Conservation (phyloP, 1,284 basidiomycete species). For the Ustilago xerochloae region DNA sequence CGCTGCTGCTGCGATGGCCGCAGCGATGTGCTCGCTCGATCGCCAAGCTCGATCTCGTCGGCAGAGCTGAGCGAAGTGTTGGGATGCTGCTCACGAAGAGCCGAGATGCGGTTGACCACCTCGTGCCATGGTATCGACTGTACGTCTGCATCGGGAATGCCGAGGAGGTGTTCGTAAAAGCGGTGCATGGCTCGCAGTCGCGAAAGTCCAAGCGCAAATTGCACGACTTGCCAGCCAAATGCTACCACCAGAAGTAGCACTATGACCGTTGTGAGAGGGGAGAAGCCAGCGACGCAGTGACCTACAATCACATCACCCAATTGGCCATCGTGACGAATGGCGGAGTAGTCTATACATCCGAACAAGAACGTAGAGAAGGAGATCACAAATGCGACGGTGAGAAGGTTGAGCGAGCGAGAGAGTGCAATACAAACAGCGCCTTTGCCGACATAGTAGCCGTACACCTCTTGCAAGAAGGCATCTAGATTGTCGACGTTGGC, state of each 20-base stretch:
- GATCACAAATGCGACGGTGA: conserved; percentile 97
- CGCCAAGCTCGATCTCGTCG: conserved; percentile 69
- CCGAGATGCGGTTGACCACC: conserved; percentile 82
- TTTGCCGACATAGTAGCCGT: conserved; percentile 94
- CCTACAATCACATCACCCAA: conserved; percentile 59
- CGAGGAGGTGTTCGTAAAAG: conserved; percentile 77
- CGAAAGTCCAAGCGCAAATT: conserved; percentile 73
- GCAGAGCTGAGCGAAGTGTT: conserved; percentile 54
- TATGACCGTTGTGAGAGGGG: conserved; percentile 76
- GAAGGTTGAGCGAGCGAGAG: conserved; percentile 84
- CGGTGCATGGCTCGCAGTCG: conserved; percentile 90
- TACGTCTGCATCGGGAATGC: conserved; percentile 80
- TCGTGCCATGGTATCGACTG: conserved; percentile 97
- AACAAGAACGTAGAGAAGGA: conserved; percentile 94
- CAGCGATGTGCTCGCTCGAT: conserved; percentile 32
- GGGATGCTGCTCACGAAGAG: conserved; percentile 59
- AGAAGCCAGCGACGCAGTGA: conserved; percentile 77
- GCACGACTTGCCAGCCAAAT: conserved; percentile 75
- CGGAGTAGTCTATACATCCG: conserved; percentile 91
- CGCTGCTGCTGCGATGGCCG: conserved; percentile 39
- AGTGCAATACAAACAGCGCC: conserved; percentile 94
- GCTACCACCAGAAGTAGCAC: conserved; percentile 77
- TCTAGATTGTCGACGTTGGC: conserved; percentile 97
- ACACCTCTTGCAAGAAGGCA: conserved; percentile 91
- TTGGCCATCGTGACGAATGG: conserved; percentile 70